Base-by-base conservation (phyloP, 257 asterid genomes). In the Salvia hispanica region DNA sequence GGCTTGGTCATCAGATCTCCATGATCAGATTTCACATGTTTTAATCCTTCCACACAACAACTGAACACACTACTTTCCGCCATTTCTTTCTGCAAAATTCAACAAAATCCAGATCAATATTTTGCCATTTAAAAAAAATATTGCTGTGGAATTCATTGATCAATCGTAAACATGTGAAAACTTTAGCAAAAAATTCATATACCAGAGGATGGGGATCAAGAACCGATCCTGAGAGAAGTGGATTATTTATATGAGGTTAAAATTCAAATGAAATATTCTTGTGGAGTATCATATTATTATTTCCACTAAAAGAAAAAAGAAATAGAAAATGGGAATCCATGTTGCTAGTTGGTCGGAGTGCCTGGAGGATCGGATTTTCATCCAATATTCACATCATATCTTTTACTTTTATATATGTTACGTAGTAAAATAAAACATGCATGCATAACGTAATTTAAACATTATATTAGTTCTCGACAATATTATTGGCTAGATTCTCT, bases 1-100 rank as follows among this genome's bases (percentile, higher is more conserved):
- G 90, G 93, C 78, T 77, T 85, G 28, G 94, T 73, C 33, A 80
- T 83, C 72, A 91, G 67, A 40, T 88, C 97, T 48, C 94, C 97
- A 43, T 79, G 75, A 33, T 85, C 94, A 44, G 88, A 83, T 72
- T 89, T 91, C 47, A 91, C 78, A 78, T 70, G 77, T 70, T 81
- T 84, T 69, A 91, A 61, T 64, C 91, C 90, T 76, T 86, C 95
- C 52, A 89, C 34, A 64, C 86, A 86, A 25, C 90, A 82, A 58
- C 81, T 46, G 71, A 91, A 86, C 62, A 82, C 76, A 28, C 31
- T 25, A 25, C 91, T 80, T 67, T 81, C 88, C 67, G 73, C 90
- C 96, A 86, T 90, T 10, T 42, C 48, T 69, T 40, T 63, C 80
- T 70, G 73, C 73, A 72, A 61, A 39, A 31, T 28, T 12, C 16